Conservation (phyloP, 2,329 filamentous ascomycete genomes). For the Sclerotinia nivalis region DNA sequence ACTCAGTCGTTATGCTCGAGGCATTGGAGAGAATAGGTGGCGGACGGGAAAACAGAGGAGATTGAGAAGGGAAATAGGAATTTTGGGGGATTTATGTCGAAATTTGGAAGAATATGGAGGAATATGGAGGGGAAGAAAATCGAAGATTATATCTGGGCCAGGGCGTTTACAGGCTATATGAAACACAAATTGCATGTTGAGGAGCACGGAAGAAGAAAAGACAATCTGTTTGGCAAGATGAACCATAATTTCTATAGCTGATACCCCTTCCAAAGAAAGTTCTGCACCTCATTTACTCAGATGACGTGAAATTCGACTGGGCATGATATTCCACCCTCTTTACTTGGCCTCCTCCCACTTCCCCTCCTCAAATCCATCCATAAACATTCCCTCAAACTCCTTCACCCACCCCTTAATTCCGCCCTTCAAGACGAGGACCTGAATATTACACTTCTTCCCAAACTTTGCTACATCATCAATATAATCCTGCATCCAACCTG, state of each 20-base stretch:
- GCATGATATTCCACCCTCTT: not conserved
- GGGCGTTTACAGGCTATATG: conserved; percentile 24
- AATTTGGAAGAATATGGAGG: not conserved
- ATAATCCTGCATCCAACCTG: conserved; percentile 59
- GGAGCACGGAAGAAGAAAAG: conserved; percentile 8
- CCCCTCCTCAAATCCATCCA: conserved; percentile 53
- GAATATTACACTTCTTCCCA: conserved; percentile 45
- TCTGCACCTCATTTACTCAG: not conserved
- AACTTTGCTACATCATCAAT: conserved; percentile 48
- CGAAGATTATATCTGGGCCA: conserved; percentile 15
- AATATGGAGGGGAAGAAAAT: conserved; percentile 18
- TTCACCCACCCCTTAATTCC: conserved; percentile 59
- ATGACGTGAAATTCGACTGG: not conserved
- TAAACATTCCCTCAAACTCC: conserved; percentile 48
- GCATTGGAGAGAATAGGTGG: conserved; percentile 69
- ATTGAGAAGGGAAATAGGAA: not conserved
- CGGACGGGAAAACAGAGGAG: conserved; percentile 48
- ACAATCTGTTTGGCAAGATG: conserved; percentile 12
- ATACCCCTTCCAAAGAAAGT: not conserved
- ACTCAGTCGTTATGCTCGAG: conserved; percentile 98
- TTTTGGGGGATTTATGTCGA: not conserved
- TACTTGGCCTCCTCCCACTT: conserved; percentile 41
- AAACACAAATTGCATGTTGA: conserved; percentile 23
- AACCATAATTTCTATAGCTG: not conserved
- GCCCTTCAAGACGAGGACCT: conserved; percentile 51